Conservation (phyloP, 305 asterid genomes). For the Solanum hybrid region DNA sequence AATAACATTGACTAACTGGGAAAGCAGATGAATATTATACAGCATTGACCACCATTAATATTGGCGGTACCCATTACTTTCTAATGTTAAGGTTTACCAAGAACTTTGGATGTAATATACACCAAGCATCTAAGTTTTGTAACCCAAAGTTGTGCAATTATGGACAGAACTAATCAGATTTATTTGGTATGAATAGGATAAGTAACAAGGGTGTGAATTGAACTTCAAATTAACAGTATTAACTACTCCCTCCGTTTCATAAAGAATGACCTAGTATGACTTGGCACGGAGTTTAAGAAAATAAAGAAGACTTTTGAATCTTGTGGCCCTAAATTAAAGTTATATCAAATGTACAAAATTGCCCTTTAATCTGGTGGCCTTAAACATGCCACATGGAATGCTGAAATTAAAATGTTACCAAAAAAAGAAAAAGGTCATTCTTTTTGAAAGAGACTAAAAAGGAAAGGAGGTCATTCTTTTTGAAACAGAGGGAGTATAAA, state of each 20-base stretch:
- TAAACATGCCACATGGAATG: too few relatives aligned
- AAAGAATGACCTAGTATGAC: too few relatives aligned
- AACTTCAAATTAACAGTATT: neutral
- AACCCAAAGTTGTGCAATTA: neutral
- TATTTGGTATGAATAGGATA: neutral
- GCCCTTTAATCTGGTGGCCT: too few relatives aligned
- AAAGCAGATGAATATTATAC: neutral
- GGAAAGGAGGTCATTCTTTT: too few relatives aligned
- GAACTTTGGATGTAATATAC: neutral
- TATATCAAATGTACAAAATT: too few relatives aligned
- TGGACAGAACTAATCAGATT: neutral
- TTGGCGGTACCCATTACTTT: neutral
- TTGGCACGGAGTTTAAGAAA: too few relatives aligned
- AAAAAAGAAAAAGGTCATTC: too few relatives aligned
- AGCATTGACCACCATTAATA: neutral
- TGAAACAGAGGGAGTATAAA: neutral
- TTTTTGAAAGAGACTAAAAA: too few relatives aligned
- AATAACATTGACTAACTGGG: neutral
- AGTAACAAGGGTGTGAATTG: neutral
- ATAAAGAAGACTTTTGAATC: too few relatives aligned
- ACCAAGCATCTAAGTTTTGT: neutral
- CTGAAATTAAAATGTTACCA: too few relatives aligned
- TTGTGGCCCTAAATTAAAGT: too few relatives aligned
- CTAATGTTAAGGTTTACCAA: neutral
- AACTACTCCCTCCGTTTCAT: neutral